These are phyloP conservation scores for Phytopythium chamaehyphon DNA, from an alignment of 352 stramenopile species.

Conservation along the genomic window DNA sequence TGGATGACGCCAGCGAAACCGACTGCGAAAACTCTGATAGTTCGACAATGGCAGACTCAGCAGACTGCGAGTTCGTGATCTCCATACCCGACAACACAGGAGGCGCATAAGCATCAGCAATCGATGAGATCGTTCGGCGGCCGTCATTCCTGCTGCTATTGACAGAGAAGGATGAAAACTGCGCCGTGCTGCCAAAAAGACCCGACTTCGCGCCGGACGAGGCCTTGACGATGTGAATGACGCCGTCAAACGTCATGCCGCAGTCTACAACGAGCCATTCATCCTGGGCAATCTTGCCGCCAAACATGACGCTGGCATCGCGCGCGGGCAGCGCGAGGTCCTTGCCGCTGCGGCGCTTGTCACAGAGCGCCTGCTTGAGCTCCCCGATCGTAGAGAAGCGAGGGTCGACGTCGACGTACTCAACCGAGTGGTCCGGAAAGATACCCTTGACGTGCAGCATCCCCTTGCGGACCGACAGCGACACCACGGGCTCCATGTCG, in stretches of 20 bases:
- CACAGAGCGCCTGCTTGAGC: slow-evolving; percentile 59
- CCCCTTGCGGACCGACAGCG: slow-evolving; percentile 43
- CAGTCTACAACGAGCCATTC: slow-evolving; percentile 84
- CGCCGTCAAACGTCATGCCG: slow-evolving; percentile 63
- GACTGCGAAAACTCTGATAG: slow-evolving; percentile 42
- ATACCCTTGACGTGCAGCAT: slow-evolving; percentile 77
- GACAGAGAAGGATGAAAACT: slow-evolving; percentile 7
- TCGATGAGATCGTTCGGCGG: slow-evolving; percentile 67
- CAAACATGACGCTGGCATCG: slow-evolving; percentile 72
- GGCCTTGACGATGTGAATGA: slow-evolving; percentile 62
- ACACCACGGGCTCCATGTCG: slow-evolving; percentile 35
- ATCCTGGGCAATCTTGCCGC: slow-evolving; percentile 66
- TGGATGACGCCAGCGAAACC: slow-evolving; percentile 21
- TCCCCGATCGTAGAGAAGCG: slow-evolving; percentile 67
- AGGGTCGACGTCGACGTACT: slow-evolving; percentile 78
- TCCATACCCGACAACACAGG: slow-evolving; percentile 14
- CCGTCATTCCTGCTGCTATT: slow-evolving; percentile 20
- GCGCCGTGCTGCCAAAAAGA: slow-evolving; percentile 6
- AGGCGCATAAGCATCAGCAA: slow-evolving; percentile 56
- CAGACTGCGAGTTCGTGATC: slow-evolving; percentile 6
- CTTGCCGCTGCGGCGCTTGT: slow-evolving; percentile 34
- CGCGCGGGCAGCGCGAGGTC: slow-evolving; percentile 40
- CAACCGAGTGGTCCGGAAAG: slow-evolving; percentile 77
- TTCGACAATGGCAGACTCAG: slow-evolving; percentile 36
- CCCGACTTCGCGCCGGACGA: slow-evolving; percentile 1